Evolutionary conservation across 371 early-diverging fungal species (phyloP).

Genomic region (Rhizopus sp.): DNA sequence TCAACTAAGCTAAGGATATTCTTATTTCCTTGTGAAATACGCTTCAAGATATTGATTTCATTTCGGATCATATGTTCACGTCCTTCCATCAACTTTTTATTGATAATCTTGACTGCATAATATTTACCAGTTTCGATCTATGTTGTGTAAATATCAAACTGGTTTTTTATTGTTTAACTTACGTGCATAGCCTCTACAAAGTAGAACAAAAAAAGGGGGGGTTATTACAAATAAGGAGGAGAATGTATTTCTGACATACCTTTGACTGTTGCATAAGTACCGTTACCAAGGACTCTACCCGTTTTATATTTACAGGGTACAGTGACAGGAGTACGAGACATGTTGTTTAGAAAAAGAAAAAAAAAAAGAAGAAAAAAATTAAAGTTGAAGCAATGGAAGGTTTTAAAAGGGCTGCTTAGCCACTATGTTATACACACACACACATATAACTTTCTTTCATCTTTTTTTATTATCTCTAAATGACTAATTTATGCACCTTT

Average conservation of each 20-base stretch:
- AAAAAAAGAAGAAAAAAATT: neutral
- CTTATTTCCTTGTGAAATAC: conserved; percentile 83
- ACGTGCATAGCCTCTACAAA: conserved; percentile 54
- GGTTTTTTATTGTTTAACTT: conserved; percentile 13
- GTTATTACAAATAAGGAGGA: neutral
- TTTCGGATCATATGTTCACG: conserved; percentile 90
- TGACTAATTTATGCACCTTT: too few species aligned
- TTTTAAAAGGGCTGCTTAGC: neutral
- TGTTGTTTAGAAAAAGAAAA: conserved; percentile 4
- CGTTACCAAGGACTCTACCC: conserved; percentile 68
- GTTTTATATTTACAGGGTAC: conserved; percentile 74
- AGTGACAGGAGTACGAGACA: conserved; percentile 32
- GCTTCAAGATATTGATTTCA: conserved; percentile 84
- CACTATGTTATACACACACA: too few species aligned
- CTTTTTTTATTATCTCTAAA: conserved; percentile 62
- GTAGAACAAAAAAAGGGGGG: neutral
- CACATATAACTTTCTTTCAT: conserved; percentile 44
- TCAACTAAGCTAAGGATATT: conserved; percentile 87
- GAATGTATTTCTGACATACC: conserved; percentile 39
- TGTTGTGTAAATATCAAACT: neutral
- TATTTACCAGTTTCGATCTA: conserved; percentile 82
- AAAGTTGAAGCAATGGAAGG: neutral
- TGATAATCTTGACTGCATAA: conserved; percentile 92
- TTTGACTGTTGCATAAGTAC: conserved; percentile 74
- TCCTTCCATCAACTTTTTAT: conserved; percentile 86